These are phyloP conservation scores for Fraxinus baroniana DNA, from an alignment of 305 asterid species.

Conservation along the genomic window DNA sequence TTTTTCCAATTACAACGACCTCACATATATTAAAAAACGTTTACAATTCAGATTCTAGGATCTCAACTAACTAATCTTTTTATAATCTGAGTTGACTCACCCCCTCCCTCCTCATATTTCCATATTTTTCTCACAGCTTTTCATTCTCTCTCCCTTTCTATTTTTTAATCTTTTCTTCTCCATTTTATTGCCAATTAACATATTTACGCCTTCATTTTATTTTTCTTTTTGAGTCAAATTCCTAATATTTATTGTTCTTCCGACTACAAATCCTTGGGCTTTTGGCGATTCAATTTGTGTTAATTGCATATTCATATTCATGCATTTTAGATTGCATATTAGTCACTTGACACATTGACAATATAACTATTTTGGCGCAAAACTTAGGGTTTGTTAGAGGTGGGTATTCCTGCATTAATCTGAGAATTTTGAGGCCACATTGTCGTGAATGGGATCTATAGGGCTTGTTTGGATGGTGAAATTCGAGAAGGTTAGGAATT, in stretches of 20 bases:
- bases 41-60: neutral
- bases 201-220: neutral
- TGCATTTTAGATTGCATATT: constrained; percentile 3
- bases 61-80: neutral
- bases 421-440: constrained; percentile 6
- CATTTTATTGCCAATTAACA: neutral
- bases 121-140: neutral
- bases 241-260: constrained; percentile 1
- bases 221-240: neutral
- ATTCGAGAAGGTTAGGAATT: constrained; percentile 31
- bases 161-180: neutral
- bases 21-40: neutral
- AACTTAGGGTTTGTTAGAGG: constrained; percentile 18
- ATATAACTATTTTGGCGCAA: constrained; percentile 7
- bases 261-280: neutral
- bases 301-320: neutral
- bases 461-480: constrained; percentile 25
- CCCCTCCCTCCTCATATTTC: neutral
- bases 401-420: constrained; percentile 16
- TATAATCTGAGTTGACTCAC: neutral
- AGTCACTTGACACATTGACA: constrained; percentile 6
- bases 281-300: constrained; percentile 3
- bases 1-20: neutral
- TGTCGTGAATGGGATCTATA: constrained; percentile 36
- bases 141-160: neutral